Base-by-base conservation (phyloP, 192 early-diverging fungal species). In the Paraglomus brasilianum region DNA sequence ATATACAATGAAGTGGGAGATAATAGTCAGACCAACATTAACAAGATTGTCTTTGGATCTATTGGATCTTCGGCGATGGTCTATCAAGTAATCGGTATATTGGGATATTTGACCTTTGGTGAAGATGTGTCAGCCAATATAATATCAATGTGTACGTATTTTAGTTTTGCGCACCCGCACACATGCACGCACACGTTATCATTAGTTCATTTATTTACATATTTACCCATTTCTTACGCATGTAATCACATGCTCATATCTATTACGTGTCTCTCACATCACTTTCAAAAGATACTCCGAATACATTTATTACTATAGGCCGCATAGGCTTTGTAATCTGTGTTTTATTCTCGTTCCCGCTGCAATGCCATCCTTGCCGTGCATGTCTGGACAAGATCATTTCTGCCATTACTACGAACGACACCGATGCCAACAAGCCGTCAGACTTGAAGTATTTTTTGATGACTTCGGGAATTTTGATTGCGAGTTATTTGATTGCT, bases 31-130 rank as follows among this genome's bases (percentile, higher is more conserved):
- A 76, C 74, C 45, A 82, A 84, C 49, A 75, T 97, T 44, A 85
- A 85, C 59, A 75, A 76, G 14, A 87, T 93, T 43, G 91, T 97
- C 61, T 58, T 74, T 14, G 69, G 82, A 22, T 92, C 96, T 42
- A 91, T 96, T 66, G 86, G 87, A 17, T 83, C 87, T 6, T 87
- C 96, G 7, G 82, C 87, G 13, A 72, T 79, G 5, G 79, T 93
- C 5, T 99, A 99, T 77, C 84, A 95, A 65, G 66, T 87, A 51
- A 87, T 99, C 73, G 97, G 87, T 13, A 81, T 95, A 11, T 74
- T 94, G 30, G 97, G 97, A 39, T 99, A 99, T 75, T 78, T 98
- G 19, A 92, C 87, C 24, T 97, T 96, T 78, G 96, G 95, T 43
- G 88, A 88, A 74, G 74, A 76, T 59, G 93, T 95, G 9, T 74